These are phyloP conservation scores for Gossypium schwendimanii DNA, from an alignment of 441 rosid genomes.

Conservation along the genomic window DNA sequence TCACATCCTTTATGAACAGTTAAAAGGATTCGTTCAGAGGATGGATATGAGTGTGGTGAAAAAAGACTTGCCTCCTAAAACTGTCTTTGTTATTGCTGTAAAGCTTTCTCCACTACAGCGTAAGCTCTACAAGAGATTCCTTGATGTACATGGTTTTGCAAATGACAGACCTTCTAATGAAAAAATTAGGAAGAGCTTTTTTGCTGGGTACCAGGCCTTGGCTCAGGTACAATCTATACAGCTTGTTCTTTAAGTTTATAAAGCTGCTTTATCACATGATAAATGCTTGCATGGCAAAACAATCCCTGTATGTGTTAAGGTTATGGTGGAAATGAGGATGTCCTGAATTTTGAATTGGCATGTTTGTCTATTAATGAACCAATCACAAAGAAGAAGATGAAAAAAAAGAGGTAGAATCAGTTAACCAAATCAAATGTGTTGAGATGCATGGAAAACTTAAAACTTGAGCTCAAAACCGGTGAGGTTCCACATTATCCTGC, in stretches of 20 bases:
- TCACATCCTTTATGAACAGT: conserved; percentile 90
- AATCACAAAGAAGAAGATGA: not conserved
- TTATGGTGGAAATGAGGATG: not conserved
- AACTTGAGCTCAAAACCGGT: not conserved
- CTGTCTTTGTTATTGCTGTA: conserved; percentile 90
- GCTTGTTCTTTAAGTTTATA: conserved; percentile 16
- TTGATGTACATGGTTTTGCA: conserved; percentile 81
- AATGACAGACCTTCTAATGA: conserved; percentile 55
- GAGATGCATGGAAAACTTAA: not conserved
- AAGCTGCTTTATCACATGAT: conserved; percentile 1
- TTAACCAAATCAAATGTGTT: too few relatives aligned
- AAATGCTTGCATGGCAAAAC: not conserved
- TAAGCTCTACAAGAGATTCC: conserved; percentile 88
- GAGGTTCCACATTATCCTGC: not conserved
- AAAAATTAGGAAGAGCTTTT: conserved; percentile 74
- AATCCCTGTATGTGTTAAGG: not conserved
- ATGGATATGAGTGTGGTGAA: conserved; percentile 99
- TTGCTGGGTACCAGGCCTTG: conserved; percentile 98
- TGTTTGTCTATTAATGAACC: not conserved
- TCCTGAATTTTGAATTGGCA: not conserved
- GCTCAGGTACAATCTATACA: conserved; percentile 67
- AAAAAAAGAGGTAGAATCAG: not conserved
- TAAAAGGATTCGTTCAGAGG: conserved; percentile 99
- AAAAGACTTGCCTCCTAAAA: conserved; percentile 97
- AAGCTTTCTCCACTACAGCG: conserved; percentile 92